A percentile compares a stretch with the other conserved stretches of the same genome.
Conservation (phyloP, 352 stramenopile species). For the Phytophthora hybrid region DNA sequence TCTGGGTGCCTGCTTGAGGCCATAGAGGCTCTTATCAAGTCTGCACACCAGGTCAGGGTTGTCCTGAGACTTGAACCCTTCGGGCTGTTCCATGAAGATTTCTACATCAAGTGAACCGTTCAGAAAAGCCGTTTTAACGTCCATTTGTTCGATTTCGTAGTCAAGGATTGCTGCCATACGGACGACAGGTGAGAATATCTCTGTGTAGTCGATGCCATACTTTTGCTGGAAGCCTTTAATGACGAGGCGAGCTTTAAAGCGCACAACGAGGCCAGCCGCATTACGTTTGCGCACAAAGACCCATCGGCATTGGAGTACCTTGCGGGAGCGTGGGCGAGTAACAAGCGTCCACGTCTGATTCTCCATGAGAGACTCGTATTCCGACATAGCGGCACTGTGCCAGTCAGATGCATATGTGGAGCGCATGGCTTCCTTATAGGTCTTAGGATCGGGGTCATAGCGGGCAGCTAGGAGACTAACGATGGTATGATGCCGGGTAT, state of each 20-base stretch:
- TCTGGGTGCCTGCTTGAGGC: slow-evolving; percentile 2
- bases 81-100: slow-evolving; percentile 18
- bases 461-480: not conserved
- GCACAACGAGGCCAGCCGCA: not conserved
- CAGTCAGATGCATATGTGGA: not conserved
- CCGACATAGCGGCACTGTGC: not conserved
- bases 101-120: slow-evolving; percentile 1
- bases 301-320: slow-evolving; percentile 4
- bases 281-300: not conserved
- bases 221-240: slow-evolving; percentile 6
- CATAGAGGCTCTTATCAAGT: slow-evolving; percentile 7
- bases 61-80: not conserved
- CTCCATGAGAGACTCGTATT: not conserved
- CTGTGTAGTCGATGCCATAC: slow-evolving; percentile 6
- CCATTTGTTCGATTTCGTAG: slow-evolving; percentile 11
- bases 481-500: not conserved
- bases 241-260: slow-evolving; percentile 12
- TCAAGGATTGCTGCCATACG: slow-evolving; percentile 10
- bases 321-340: not conserved
- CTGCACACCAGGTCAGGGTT: not conserved
- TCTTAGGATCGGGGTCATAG: not conserved
- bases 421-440: not conserved
- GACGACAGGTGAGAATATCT: slow-evolving; percentile 10
- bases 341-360: slow-evolving; percentile 1
- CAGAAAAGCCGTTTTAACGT: slow-evolving; percentile 15